phyloP scores from a whole-genome alignment of 179 eudicot species.

The Dionaea muscipula region DNA sequence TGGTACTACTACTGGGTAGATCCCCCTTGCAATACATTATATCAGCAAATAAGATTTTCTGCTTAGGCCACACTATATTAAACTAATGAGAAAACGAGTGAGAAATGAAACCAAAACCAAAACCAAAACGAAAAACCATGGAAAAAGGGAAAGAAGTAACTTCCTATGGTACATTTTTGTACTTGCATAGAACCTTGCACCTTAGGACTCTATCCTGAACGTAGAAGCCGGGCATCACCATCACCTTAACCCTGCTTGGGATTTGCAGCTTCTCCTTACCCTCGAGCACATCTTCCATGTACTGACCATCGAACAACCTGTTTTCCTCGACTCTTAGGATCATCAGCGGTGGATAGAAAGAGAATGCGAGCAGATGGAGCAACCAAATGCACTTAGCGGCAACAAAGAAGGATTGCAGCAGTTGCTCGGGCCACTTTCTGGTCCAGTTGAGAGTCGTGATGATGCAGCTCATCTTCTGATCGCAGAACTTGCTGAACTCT shows the following conservation, averaged over 20 bases:
- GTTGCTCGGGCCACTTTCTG: constrained; percentile 81
- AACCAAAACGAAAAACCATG: too few relatives aligned
- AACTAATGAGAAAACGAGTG: too few relatives aligned
- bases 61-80: too few relatives aligned
- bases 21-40: too few relatives aligned
- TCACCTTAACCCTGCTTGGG: constrained; percentile 55
- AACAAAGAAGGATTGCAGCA: constrained; percentile 85
- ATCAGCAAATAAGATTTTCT: too few relatives aligned
- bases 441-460: constrained; percentile 54
- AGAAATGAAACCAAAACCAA: too few relatives aligned
- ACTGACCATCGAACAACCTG: constrained; percentile 44
- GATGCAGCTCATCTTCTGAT: constrained; percentile 79
- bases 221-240: constrained; percentile 98
- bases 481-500: constrained; percentile 81
- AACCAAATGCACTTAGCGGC: constrained; percentile 93
- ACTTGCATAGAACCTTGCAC: constrained; percentile 92
- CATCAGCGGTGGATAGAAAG: constrained; percentile 53
- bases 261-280: constrained; percentile 52
- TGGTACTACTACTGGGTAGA: too few relatives aligned
- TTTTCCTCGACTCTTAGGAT: constrained; percentile 79
- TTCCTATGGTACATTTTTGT: constrained; percentile 43
- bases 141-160: too few relatives aligned
- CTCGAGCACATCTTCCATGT: constrained; percentile 73
- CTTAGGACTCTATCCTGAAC: constrained; percentile 69
- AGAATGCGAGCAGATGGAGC: constrained; percentile 85